Conservation (phyloP, 2,329 filamentous ascomycete genomes). For the Aureobasidium namibiae region DNA sequence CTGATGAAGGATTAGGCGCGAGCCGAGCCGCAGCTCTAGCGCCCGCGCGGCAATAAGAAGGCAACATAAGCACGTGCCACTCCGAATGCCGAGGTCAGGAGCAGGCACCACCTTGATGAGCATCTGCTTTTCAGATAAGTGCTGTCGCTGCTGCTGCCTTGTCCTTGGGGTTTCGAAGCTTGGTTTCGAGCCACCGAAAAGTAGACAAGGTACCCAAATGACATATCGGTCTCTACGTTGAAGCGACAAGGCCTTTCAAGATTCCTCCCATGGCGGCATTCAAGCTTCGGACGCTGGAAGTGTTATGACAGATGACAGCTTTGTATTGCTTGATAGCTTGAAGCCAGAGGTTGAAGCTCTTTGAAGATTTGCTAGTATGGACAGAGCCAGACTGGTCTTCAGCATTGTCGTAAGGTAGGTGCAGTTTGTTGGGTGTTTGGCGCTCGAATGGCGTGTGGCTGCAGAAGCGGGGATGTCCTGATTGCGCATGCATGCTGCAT, state of each 20-base stretch:
- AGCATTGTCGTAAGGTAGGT: neutral
- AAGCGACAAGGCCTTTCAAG: neutral
- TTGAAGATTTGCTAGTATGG: neutral
- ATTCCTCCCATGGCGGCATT: neutral
- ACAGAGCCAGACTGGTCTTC: neutral
- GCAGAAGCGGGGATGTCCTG: conserved; percentile 10
- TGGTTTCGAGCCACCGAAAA: neutral
- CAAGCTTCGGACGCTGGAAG: neutral
- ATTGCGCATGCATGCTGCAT: conserved; percentile 10
- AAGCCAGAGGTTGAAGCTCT: neutral
- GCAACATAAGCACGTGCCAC: neutral
- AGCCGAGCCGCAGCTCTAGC: conserved; percentile 9
- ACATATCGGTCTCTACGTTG: neutral
- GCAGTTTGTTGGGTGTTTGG: neutral
- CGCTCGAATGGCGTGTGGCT: neutral
- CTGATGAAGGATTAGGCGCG: conserved; percentile 9
- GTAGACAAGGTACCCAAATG: neutral
- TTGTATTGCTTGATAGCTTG: neutral
- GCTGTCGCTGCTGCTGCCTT: neutral
- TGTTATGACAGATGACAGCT: neutral
- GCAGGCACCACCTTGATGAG: conserved; percentile 2
- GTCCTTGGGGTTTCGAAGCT: neutral
- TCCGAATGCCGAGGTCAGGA: neutral
- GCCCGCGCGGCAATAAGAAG: neutral
- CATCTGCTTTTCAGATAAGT: neutral